Percentiles rank a stretch among this genome's conserved stretches.
phyloP scores from a whole-genome alignment of 352 stramenopile species.

The Pythium scleroteichum region DNA sequence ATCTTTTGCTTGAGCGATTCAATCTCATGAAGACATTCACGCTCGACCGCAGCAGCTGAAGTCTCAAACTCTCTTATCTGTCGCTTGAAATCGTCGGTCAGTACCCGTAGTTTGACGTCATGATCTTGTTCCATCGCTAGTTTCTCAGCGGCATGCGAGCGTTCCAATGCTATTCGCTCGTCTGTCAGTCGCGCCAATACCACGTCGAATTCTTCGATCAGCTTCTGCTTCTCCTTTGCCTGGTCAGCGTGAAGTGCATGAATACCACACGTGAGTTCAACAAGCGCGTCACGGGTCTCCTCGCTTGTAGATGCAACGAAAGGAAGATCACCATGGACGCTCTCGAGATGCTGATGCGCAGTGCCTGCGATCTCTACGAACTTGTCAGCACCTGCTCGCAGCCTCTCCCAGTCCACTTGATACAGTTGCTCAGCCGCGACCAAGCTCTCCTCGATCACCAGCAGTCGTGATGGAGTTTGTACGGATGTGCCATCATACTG shows the following conservation, averaged over 20 bases:
- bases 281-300: slow-evolving; percentile 38
- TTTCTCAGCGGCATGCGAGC: slow-evolving; percentile 40
- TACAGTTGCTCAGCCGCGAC: slow-evolving; percentile 46
- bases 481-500: slow-evolving; percentile 13
- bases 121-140: slow-evolving; percentile 31
- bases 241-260: slow-evolving; percentile 45
- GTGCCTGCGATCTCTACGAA: slow-evolving; percentile 63
- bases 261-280: slow-evolving; percentile 47
- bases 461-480: slow-evolving; percentile 39
- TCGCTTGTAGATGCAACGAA: slow-evolving; percentile 33
- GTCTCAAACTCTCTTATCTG: slow-evolving; percentile 36
- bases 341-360: slow-evolving; percentile 52
- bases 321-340: slow-evolving; percentile 52
- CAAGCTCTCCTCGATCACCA: slow-evolving; percentile 49
- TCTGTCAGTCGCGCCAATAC: slow-evolving; percentile 44
- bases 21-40: slow-evolving; percentile 37
- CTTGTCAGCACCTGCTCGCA: slow-evolving; percentile 48
- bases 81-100: slow-evolving; percentile 29
- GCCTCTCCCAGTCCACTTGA: slow-evolving; percentile 45
- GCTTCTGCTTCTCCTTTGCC: slow-evolving; percentile 32
- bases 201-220: slow-evolving; percentile 43
- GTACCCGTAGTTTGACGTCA: slow-evolving; percentile 24
- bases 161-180: slow-evolving; percentile 43
- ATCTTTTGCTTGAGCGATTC: slow-evolving; percentile 36
- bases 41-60: slow-evolving; percentile 33